A percentile compares a stretch with the other conserved stretches of the same genome.
phyloP scores from a whole-genome alignment of 2,329 filamentous ascomycete genomes.

The Peltaster fructicola region DNA sequence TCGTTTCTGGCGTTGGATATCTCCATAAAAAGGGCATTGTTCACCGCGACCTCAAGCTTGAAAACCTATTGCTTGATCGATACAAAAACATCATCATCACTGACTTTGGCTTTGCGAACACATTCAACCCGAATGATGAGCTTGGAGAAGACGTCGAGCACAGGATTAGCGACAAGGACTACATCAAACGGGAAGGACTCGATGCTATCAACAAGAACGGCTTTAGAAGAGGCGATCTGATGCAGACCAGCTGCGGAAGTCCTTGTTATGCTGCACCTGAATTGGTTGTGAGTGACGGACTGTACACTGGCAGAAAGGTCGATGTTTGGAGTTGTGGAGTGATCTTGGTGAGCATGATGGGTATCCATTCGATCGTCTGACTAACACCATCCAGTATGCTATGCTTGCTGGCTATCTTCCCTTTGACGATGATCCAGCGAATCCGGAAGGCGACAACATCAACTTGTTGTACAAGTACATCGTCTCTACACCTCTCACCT shows the following conservation, averaged over 20 bases:
- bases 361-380: conserved; percentile 9
- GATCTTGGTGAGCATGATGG: conserved; percentile 86
- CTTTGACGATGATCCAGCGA: conserved; percentile 95
- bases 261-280: conserved; percentile 96
- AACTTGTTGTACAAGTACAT: conserved; percentile 99
- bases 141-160: conserved; percentile 79
- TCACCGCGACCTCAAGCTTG: conserved; percentile 87
- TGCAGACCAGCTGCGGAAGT: conserved; percentile 98
- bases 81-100: conserved; percentile 99
- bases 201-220: conserved; percentile 53
- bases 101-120: conserved; percentile 97
- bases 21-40: conserved; percentile 98
- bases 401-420: conserved; percentile 97
- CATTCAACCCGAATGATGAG: conserved; percentile 78
- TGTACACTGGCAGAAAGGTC: conserved; percentile 94
- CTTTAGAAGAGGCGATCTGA: conserved; percentile 72
- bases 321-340: conserved; percentile 99
- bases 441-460: conserved; percentile 97
- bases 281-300: conserved; percentile 86
- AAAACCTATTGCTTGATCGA: conserved; percentile 84
- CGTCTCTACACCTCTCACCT: conserved; percentile 87
- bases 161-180: conserved; percentile 71
- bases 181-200: conserved; percentile 69
- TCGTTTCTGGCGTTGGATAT: conserved; percentile 92
- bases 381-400: conserved; percentile 52